Evolutionary conservation across 169 alveolate species (phyloP), one percentile per base, ranked within the genome.

Genomic region (Plasmodium gaboni): DNA sequence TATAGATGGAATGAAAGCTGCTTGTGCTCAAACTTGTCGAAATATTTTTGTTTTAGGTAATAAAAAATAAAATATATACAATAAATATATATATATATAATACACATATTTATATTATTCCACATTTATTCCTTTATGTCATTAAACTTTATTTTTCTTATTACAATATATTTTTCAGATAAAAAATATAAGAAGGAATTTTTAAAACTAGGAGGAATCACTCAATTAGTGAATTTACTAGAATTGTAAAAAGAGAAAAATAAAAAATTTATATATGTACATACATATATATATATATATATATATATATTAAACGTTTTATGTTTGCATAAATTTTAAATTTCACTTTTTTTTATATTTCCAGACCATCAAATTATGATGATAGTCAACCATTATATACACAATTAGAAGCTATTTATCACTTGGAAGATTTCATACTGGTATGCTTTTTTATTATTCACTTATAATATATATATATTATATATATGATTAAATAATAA

Each of bases 21-120:
- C 98, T 6, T 95, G 97, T 17, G 98, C 98, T 1, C 97, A 95
- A 65, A 96, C 97, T 1, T 95, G 97, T 51, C 93, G 98, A 69
- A 97, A 97, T 69, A 95, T 97, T 24, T 97, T 94, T 93, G 96
- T 95, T 26, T 74, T 94, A 15, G 97, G 98, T 93, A 67, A 89
- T 26, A 22, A 2, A 57, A 13, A 55, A 32, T 32, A 5, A 32
- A 32, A 51, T 6, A 51, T 15, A 51, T 6, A 51, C 10, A 68
- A 48, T 9, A 48, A 42, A 19, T 13, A 10, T 73, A 32, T 38
- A 32, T 28, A 7, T 19, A 51, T 59, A 46, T 26, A 55, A 53
- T 17, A 28, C 19, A 26, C 22, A 32, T 42, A 44, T 42, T 2
- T 64, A 51, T 42, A 13, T 9, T 32, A 32, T 32, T 8, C 44